Evolutionary conservation across 2,329 filamentous ascomycete genomes (phyloP).

Genomic region (Pseudocercospora vitis): DNA sequence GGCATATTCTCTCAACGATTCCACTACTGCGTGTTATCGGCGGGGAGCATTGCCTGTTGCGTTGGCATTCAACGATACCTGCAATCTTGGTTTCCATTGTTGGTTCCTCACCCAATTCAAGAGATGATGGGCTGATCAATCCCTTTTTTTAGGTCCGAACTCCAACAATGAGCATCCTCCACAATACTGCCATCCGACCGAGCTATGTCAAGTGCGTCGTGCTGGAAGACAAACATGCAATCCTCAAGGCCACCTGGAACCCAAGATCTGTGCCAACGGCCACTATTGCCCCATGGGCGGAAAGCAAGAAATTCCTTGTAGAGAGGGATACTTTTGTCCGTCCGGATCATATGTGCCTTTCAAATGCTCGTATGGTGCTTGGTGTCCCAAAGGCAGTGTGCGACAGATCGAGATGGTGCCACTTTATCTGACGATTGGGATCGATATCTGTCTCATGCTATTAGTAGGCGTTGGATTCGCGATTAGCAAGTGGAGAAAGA

Average conservation of each 20-base stretch:
- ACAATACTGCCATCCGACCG: slow-evolving; percentile 36
- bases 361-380: slow-evolving; percentile 49
- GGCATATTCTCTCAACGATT: slow-evolving; percentile 25
- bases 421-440: slow-evolving; percentile 43
- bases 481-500: slow-evolving; percentile 41
- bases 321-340: slow-evolving; percentile 54
- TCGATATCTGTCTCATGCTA: slow-evolving; percentile 47
- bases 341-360: slow-evolving; percentile 51
- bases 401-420: slow-evolving; percentile 50
- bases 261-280: slow-evolving; percentile 52
- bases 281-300: slow-evolving; percentile 50
- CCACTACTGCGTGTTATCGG: slow-evolving; percentile 29
- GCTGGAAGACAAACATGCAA: slow-evolving; percentile 28
- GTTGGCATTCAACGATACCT: slow-evolving; percentile 34
- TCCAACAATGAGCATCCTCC: slow-evolving; percentile 32
- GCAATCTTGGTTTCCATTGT: slow-evolving; percentile 32
- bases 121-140: too few relatives aligned
- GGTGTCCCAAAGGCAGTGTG: slow-evolving; percentile 48
- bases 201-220: slow-evolving; percentile 29
- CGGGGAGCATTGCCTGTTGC: slow-evolving; percentile 32
- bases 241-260: slow-evolving; percentile 48
- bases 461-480: slow-evolving; percentile 39
- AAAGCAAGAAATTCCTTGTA: slow-evolving; percentile 46
- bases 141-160: too few relatives aligned
- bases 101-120: too few relatives aligned